Conservation (phyloP, 1,284 basidiomycete genomes). For the Microbotryum scabiosae region DNA sequence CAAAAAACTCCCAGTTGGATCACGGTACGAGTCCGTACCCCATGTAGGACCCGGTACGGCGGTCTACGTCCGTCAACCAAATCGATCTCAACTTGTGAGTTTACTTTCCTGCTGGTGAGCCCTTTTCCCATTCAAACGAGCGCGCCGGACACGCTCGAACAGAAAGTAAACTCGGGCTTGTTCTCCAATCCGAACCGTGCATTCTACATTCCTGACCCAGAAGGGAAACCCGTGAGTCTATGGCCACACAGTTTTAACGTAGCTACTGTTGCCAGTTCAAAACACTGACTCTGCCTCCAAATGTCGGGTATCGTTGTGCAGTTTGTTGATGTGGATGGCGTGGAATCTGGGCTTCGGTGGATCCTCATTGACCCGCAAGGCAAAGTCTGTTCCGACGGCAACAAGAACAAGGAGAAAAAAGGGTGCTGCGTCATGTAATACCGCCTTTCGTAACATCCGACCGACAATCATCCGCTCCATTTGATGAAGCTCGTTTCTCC, state of each 20-base stretch:
- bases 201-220: slow-evolving; percentile 21
- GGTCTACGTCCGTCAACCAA: slow-evolving; percentile 22
- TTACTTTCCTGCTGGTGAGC: background rate
- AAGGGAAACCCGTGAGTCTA: slow-evolving; percentile 6
- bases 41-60: slow-evolving; percentile 25
- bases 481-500: too few species aligned
- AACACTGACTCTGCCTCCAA: background rate
- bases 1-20: slow-evolving; percentile 9
- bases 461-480: too few species aligned
- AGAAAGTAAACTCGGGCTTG: slow-evolving; percentile 26
- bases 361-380: slow-evolving; percentile 26
- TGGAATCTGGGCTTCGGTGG: slow-evolving; percentile 21
- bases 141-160: background rate
- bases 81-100: slow-evolving; percentile 19
- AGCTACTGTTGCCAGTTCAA: too few species aligned
- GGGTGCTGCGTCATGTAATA: too few species aligned
- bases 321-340: slow-evolving; percentile 28
- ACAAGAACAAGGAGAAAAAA: background rate
- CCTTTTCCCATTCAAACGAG: too few species aligned
- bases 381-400: background rate
- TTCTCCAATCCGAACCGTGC: slow-evolving; percentile 21
- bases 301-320: background rate
- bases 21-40: slow-evolving; percentile 17
- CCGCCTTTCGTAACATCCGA: too few species aligned
- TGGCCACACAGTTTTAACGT: background rate